Conservation (phyloP, 441 rosid species). For the Pelargonium myrrhifolium region DNA sequence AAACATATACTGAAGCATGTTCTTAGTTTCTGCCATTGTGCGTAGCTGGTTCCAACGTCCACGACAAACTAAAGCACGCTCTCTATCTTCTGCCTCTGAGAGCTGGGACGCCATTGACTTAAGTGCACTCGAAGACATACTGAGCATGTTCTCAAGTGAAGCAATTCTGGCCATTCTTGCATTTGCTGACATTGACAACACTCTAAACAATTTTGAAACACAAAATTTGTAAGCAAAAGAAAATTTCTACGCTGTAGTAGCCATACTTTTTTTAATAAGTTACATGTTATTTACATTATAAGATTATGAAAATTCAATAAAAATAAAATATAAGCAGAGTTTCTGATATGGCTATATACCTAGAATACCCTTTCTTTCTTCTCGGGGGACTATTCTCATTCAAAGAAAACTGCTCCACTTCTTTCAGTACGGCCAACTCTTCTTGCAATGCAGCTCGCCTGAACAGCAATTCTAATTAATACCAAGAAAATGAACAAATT, state of each 20-base stretch:
- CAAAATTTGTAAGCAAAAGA: slow-evolving; percentile 22
- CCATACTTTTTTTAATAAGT: slow-evolving; percentile 5
- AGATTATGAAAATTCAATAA: background rate
- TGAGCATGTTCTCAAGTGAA: slow-evolving; percentile 57
- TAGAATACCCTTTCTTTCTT: slow-evolving; percentile 40
- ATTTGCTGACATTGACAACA: slow-evolving; percentile 47
- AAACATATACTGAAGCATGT: slow-evolving; percentile 53
- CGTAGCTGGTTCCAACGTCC: slow-evolving; percentile 55
- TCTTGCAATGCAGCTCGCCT: slow-evolving; percentile 56
- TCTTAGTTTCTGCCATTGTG: slow-evolving; percentile 56
- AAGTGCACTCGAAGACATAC: slow-evolving; percentile 52
- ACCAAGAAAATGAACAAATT: background rate
- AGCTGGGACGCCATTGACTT: slow-evolving; percentile 62
- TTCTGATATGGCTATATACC: slow-evolving; percentile 26
- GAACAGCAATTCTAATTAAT: slow-evolving; percentile 4
- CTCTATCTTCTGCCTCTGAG: slow-evolving; percentile 64
- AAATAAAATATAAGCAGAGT: background rate
- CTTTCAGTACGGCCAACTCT: slow-evolving; percentile 47
- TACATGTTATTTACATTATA: slow-evolving; percentile 1
- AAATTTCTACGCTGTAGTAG: slow-evolving; percentile 4
- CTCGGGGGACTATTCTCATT: slow-evolving; percentile 35
- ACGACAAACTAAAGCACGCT: slow-evolving; percentile 40
- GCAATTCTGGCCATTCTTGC: slow-evolving; percentile 50
- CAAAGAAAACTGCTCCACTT: slow-evolving; percentile 40
- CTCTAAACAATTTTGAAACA: slow-evolving; percentile 26